phyloP scores from a whole-genome alignment of 768 basidiomycete genomes.

The Pleurotus djamor region DNA sequence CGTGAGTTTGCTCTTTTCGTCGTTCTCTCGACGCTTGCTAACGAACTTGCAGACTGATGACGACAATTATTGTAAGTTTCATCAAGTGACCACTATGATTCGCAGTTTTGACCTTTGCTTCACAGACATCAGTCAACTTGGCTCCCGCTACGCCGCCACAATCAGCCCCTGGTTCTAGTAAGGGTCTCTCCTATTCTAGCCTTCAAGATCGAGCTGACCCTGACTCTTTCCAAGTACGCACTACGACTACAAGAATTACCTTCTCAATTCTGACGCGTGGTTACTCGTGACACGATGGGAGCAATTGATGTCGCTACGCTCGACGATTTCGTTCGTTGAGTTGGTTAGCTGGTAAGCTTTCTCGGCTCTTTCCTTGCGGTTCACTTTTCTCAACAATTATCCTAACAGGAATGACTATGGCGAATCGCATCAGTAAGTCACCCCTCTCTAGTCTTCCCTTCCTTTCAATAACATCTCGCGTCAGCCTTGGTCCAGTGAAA shows the following conservation, averaged over 20 bases:
- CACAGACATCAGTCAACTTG: constrained; percentile 42
- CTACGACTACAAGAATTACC: constrained; percentile 61
- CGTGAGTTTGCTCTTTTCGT: constrained; percentile 21
- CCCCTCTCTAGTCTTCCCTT: not conserved
- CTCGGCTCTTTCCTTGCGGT: not conserved
- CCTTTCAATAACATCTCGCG: not conserved
- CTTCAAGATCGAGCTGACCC: not conserved
- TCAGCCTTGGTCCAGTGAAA: constrained; percentile 57
- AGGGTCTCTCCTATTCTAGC: constrained; percentile 8
- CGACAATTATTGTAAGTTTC: constrained; percentile 43
- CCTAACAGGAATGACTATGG: constrained; percentile 66
- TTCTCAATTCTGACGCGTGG: constrained; percentile 67
- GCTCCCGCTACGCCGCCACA: constrained; percentile 39
- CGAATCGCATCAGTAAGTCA: constrained; percentile 65
- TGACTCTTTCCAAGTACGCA: constrained; percentile 40
- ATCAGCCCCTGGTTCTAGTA: constrained; percentile 48
- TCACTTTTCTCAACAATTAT: not conserved
- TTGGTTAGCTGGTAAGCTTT: constrained; percentile 60
- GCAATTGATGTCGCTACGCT: constrained; percentile 56
- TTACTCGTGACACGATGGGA: constrained; percentile 72
- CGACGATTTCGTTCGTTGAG: constrained; percentile 54
- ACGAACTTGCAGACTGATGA: constrained; percentile 40
- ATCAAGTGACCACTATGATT: not conserved
- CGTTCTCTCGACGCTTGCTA: constrained; percentile 9
- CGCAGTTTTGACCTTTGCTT: too few species aligned